These are phyloP conservation scores for Cryphonectria naterciae DNA, from an alignment of 2,329 filamentous ascomycete species.

Conservation along the genomic window DNA sequence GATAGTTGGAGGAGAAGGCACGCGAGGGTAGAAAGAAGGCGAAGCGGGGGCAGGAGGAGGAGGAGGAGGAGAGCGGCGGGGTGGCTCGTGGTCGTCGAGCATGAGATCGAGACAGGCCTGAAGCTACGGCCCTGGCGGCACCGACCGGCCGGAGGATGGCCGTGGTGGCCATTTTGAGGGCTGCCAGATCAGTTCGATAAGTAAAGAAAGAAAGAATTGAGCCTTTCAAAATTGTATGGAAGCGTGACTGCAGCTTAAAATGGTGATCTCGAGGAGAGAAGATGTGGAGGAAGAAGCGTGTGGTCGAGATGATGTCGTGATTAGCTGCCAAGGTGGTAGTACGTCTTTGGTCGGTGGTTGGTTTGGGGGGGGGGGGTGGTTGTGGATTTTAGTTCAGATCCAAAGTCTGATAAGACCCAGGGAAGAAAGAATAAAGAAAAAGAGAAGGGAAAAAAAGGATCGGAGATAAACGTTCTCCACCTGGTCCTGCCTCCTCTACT, in stretches of 20 bases:
- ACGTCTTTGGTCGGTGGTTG: background rate
- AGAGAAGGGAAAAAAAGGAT: background rate
- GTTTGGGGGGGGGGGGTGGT: too few species aligned
- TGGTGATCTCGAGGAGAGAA: background rate
- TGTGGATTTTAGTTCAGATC: background rate
- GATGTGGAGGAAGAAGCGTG: background rate
- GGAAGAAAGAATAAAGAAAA: background rate
- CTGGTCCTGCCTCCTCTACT: background rate
- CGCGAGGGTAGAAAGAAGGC: slow-evolving; percentile 36
- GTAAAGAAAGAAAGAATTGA: background rate
- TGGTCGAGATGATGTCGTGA: background rate
- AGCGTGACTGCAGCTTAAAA: background rate
- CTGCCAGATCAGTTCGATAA: background rate
- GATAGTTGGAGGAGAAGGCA: slow-evolving; percentile 74
- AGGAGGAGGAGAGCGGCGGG: background rate
- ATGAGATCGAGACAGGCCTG: slow-evolving; percentile 34
- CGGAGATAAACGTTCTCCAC: background rate
- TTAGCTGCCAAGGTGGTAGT: background rate
- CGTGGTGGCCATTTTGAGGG: slow-evolving; percentile 46
- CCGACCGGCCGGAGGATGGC: slow-evolving; percentile 49
- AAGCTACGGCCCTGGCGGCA: slow-evolving; percentile 33
- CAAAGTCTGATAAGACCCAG: background rate
- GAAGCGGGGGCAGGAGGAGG: slow-evolving; percentile 29
- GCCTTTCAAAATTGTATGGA: background rate
- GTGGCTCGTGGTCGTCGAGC: slow-evolving; percentile 29